Evolutionary conservation across 139 green algal species (phyloP), one percentile per base, ranked within the genome.

Genomic region (Chlamydomonas eustigma): DNA sequence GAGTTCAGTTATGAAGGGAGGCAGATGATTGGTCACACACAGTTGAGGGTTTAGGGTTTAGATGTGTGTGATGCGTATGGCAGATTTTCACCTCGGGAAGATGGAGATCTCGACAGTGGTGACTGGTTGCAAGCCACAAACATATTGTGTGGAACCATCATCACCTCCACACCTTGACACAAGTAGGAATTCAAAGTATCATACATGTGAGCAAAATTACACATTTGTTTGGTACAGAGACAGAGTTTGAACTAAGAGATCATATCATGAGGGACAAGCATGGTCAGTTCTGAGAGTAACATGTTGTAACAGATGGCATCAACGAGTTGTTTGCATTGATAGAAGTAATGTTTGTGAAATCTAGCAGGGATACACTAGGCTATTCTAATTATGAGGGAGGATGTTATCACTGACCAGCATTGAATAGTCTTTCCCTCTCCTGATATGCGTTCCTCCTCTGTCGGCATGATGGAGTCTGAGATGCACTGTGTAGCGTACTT

Each of bases 51-150:
- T n/a, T n/a, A n/a, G n/a, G n/a, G n/a, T n/a, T n/a, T n/a, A n/a
- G n/a, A n/a, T n/a, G n/a, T n/a, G n/a, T n/a, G n/a, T n/a, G n/a
- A n/a, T n/a, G n/a, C n/a, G n/a, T n/a, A n/a, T n/a, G n/a, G n/a
- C n/a, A n/a, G n/a, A n/a, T n/a, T n/a, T n/a, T n/a, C n/a, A n/a
- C n/a, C n/a, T n/a, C n/a, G 80, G 80, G 35, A 64, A 37, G 52
- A 89, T 30, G 24, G 31, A 50, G 3, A 89, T 86, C 38, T 87
- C 68, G 82, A 75, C 83, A 64, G 79, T 88, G 34, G 84, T 89
- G 65, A 67, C 74, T 1, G 86, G 86, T 76, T 89, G 86, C 80
- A 86, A 76, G 68, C 70, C 78, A 76, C 84, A 89, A 51, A 83
- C 12, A 50, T 71, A 89, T 22, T 83, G 31, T 0, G 84, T 88